Evolutionary conservation across 345 rosid genomes (phyloP), one percentile per base, ranked within the genome.

Genomic region (Psidium guajava): DNA sequence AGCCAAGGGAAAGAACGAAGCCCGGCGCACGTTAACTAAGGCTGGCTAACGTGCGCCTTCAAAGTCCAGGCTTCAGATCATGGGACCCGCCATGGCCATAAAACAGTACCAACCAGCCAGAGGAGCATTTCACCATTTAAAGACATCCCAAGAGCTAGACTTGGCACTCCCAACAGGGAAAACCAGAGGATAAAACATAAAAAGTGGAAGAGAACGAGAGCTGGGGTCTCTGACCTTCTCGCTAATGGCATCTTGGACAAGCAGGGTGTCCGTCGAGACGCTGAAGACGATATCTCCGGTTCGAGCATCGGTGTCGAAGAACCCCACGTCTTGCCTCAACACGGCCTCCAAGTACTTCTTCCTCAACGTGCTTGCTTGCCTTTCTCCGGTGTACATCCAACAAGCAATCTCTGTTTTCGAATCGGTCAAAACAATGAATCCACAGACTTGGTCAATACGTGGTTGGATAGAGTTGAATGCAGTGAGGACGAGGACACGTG

Each of bases 211-310:
- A n/a, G n/a, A n/a, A n/a, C n/a, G n/a, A n/a, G n/a, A n/a, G n/a
- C n/a, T n/a, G n/a, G n/a, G 82, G 55, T 50, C 49, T 50, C 52
- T 51, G 81, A 97, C 99, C 98, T 97, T 97, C 88, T 97, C 99
- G 82, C 99, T 96, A 85, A 97, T 97, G 92, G 99, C 99, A 87
- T 97, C 99, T 95, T 97, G 99, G 86, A 97, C 98, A 56, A 97
- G 98, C 86, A 97, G 96, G 83, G 99, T 97, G 89, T 97, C 99
- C 16, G 99, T 97, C 36, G 99, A 97, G 87, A 97, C 98, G 91
- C 98, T 94, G 87, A 97, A 97, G 91, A 97, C 99, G 85, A 97
- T 93, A 83, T 97, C 99, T 21, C 98, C 99, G 81, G 99, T 97
- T 92, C 98, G 92, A 36, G 99, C 99, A 91, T 97, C 99, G 8